Percentiles rank a stretch among this genome's conserved stretches.
phyloP scores from a whole-genome alignment of 768 basidiomycete species.

The Tephrocybe rancida region DNA sequence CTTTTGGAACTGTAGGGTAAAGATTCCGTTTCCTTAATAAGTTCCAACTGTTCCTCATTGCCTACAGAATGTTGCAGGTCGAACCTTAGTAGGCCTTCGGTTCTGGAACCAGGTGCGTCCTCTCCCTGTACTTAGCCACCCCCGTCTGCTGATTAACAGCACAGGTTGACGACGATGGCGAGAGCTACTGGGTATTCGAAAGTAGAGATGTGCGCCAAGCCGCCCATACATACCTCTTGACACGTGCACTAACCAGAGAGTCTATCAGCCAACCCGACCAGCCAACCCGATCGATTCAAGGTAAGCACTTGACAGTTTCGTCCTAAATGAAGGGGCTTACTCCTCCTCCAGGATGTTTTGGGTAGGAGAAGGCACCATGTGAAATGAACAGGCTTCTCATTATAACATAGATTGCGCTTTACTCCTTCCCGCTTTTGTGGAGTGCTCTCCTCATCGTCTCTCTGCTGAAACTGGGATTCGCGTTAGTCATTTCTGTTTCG shows the following conservation, averaged over 20 bases:
- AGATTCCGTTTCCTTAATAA: constrained; percentile 18
- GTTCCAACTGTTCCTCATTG: background rate
- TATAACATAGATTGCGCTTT: constrained; percentile 72
- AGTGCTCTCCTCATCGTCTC: constrained; percentile 84
- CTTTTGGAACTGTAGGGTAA: constrained; percentile 96
- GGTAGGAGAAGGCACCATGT: constrained; percentile 47
- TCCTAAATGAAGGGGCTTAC: background rate
- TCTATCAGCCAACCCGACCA: constrained; percentile 76
- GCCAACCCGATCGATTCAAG: constrained; percentile 88
- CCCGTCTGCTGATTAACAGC: background rate
- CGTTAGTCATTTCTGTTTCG: constrained; percentile 51
- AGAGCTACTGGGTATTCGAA: constrained; percentile 98
- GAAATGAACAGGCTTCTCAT: background rate
- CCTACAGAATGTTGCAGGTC: constrained; percentile 85
- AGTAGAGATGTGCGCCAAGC: constrained; percentile 81
- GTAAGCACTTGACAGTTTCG: constrained; percentile 42
- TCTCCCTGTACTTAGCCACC: background rate
- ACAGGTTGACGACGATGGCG: constrained; percentile 94
- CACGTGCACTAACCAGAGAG: constrained; percentile 2
- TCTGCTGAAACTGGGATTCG: constrained; percentile 83
- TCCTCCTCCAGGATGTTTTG: constrained; percentile 78
- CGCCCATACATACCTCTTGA: background rate
- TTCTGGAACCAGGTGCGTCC: constrained; percentile 91
- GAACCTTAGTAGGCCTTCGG: constrained; percentile 90
- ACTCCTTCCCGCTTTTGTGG: constrained; percentile 91